A percentile compares a stretch with the other conserved stretches of the same genome.
Evolutionary conservation across 768 basidiomycete species (phyloP).

Genomic region (Amanita rubescens): DNA sequence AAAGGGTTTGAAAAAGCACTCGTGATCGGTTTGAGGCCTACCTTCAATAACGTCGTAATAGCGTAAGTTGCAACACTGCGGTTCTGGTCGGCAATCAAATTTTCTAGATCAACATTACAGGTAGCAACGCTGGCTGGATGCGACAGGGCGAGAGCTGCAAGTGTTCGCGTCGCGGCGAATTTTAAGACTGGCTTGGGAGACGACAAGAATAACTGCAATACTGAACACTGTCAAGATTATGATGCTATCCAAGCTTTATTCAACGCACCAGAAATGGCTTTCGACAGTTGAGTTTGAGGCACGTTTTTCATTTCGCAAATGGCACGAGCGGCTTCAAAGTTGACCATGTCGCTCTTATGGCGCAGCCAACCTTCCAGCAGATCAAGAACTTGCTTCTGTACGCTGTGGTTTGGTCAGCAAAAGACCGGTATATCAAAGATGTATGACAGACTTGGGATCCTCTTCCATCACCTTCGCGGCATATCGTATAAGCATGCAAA

Average conservation of each 20-base stretch:
- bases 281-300: slow-evolving; percentile 65
- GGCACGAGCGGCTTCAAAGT: slow-evolving; percentile 94
- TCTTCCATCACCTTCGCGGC: slow-evolving; percentile 99
- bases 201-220: slow-evolving; percentile 91
- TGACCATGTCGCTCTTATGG: slow-evolving; percentile 99
- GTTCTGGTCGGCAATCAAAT: slow-evolving; percentile 91
- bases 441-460: slow-evolving; percentile 82
- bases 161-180: slow-evolving; percentile 94
- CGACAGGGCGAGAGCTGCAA: slow-evolving; percentile 80
- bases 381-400: slow-evolving; percentile 90
- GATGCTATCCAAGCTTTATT: slow-evolving; percentile 1
- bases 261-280: slow-evolving; percentile 78
- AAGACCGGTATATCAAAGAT: neutral
- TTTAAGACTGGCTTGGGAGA: slow-evolving; percentile 93
- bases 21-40: slow-evolving; percentile 19
- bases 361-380: slow-evolving; percentile 91
- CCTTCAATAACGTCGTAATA: slow-evolving; percentile 96
- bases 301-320: slow-evolving; percentile 96
- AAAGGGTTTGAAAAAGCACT: neutral
- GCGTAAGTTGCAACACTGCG: slow-evolving; percentile 97
- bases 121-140: slow-evolving; percentile 83
- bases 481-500: slow-evolving; percentile 97
- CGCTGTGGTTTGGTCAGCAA: slow-evolving; percentile 34
- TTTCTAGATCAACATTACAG: slow-evolving; percentile 96
- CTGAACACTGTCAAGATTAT: slow-evolving; percentile 30